Percentiles rank a stretch among this genome's conserved stretches.
Evolutionary conservation across 257 asterid species (phyloP).

Genomic region (Apocynum venetum): DNA sequence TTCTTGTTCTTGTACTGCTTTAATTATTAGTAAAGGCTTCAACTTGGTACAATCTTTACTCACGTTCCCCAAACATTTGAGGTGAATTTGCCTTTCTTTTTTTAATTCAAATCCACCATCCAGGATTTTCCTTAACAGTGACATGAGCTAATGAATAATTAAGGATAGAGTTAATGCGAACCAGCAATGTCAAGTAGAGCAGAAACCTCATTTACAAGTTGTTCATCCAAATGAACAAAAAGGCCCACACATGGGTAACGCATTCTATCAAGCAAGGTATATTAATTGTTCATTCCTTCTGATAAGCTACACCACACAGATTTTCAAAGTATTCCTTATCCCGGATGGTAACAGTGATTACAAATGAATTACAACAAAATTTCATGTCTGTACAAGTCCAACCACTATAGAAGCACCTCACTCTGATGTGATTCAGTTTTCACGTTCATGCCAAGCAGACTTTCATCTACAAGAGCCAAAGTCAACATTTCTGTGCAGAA

Average conservation of each 20-base stretch:
- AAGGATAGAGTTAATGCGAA: background rate
- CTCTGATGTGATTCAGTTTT: constrained; percentile 11
- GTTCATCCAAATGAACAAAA: background rate
- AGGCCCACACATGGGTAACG: too few species aligned
- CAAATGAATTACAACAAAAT: constrained; percentile 9
- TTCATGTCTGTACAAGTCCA: background rate
- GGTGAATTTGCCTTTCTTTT: too few species aligned
- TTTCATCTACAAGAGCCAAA: constrained; percentile 76
- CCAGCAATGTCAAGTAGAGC: background rate
- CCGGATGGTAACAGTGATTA: constrained; percentile 3
- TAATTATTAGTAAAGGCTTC: background rate
- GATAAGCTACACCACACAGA: constrained; percentile 1
- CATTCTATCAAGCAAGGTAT: too few species aligned
- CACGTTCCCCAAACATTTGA: background rate
- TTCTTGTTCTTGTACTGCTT: background rate
- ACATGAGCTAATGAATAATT: background rate
- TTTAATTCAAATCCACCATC: background rate
- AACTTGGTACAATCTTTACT: background rate
- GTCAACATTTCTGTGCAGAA: constrained; percentile 91
- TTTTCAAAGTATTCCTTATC: background rate
- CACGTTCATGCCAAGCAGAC: constrained; percentile 34
- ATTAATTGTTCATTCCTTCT: background rate
- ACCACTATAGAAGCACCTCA: constrained; percentile 19
- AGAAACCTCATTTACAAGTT: background rate
- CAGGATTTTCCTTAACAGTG: background rate